Percentiles rank a stretch among this genome's conserved stretches.
phyloP scores from a whole-genome alignment of 345 rosid species.

The Cardiospermum halicacabum region DNA sequence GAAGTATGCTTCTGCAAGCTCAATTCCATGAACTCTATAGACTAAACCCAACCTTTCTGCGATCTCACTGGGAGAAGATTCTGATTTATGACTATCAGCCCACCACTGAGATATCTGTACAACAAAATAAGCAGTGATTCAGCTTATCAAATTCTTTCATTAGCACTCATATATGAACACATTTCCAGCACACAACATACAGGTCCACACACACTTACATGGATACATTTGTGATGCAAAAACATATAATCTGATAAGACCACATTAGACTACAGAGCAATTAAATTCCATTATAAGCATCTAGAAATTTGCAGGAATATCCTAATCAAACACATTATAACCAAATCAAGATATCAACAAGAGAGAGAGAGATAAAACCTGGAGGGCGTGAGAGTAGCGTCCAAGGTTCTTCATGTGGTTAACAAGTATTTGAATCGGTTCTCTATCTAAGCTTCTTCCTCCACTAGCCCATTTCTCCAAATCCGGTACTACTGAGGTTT shows the following conservation, averaged over 20 bases:
- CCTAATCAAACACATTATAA: background rate
- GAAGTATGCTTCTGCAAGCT: slow-evolving; percentile 22
- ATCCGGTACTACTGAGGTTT: slow-evolving; percentile 14
- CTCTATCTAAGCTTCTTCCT: slow-evolving; percentile 4
- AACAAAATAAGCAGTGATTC: background rate
- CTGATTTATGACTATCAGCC: slow-evolving; percentile 7
- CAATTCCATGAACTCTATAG: slow-evolving; percentile 21
- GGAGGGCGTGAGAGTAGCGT: slow-evolving; percentile 24
- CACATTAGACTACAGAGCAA: no score
- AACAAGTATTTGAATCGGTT: slow-evolving; percentile 8
- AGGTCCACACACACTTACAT: background rate
- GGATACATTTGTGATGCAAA: no score
- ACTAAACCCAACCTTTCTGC: slow-evolving; percentile 23
- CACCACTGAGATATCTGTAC: slow-evolving; percentile 29
- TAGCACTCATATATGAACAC: background rate
- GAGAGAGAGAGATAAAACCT: slow-evolving; percentile 11
- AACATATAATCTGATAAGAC: no score
- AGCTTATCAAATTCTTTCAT: background rate
- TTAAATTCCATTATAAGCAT: no score
- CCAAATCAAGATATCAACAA: background rate
- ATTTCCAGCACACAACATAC: background rate
- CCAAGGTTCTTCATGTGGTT: background rate
- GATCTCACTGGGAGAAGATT: slow-evolving; percentile 5
- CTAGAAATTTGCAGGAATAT: no score
- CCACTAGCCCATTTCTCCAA: slow-evolving; percentile 28